A percentile compares a stretch with the other conserved stretches of the same genome.
phyloP scores from a whole-genome alignment of 129 eudicot species.

The Solidago caesia region DNA sequence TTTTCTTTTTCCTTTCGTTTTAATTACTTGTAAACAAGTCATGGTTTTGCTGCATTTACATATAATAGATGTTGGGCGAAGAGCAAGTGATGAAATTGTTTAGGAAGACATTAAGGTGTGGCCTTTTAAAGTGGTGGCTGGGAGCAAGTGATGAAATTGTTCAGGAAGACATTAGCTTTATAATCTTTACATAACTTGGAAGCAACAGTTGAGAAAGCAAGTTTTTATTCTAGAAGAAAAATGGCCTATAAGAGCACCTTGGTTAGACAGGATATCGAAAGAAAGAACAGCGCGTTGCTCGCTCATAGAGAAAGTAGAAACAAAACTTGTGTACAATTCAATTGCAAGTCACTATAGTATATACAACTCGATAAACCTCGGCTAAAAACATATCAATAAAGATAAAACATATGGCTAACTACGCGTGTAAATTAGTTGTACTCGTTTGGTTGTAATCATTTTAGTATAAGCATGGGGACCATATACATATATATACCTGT shows the following conservation, averaged over 20 bases:
- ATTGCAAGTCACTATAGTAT: slow-evolving; percentile 22
- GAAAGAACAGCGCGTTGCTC: neutral
- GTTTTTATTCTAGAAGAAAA: too few relatives aligned
- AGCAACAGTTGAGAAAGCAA: too few relatives aligned
- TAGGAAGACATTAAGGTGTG: slow-evolving; percentile 28
- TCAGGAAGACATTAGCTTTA: too few relatives aligned
- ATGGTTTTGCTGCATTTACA: neutral
- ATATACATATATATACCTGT: slow-evolving; percentile 21
- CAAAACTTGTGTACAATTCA: neutral
- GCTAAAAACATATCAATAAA: slow-evolving; percentile 30
- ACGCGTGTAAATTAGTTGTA: slow-evolving; percentile 16
- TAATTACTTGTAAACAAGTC: neutral
- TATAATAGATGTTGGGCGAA: slow-evolving; percentile 34
- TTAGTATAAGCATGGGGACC: slow-evolving; percentile 6
- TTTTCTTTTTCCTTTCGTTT: neutral
- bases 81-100: slow-evolving; percentile 27
- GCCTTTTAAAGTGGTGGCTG: slow-evolving; percentile 34
- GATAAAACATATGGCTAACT: slow-evolving; percentile 19
- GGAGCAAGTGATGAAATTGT: neutral
- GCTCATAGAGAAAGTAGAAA: neutral
- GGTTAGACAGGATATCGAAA: too few relatives aligned
- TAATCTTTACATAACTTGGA: too few relatives aligned
- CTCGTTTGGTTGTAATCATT: slow-evolving; percentile 2
- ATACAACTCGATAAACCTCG: slow-evolving; percentile 21
- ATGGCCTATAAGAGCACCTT: too few relatives aligned